Base-by-base conservation (phyloP, 2,329 filamentous ascomycete genomes). In the Colletotrichum melonis region DNA sequence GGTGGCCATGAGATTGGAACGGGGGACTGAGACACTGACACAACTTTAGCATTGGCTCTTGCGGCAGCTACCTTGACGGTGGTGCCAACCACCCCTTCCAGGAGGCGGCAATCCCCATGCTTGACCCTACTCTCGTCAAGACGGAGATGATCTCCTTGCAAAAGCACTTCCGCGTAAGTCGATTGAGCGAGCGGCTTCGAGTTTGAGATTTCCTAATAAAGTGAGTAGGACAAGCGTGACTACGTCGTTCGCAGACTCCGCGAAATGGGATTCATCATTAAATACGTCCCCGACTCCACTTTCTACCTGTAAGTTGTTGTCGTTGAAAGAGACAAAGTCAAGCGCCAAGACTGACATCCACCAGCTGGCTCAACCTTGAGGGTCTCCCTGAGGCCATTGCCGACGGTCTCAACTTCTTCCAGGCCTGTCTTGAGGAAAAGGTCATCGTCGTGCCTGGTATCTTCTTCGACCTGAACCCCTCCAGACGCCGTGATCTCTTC, bases 381-480 rank as follows among this genome's bases (percentile, higher is more conserved):
- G 88, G 89, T 60, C 87, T 97, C 3, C 94, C 96, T 0, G 89
- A 89, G n/a, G 90, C 92, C 74, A 97, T 98, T 82, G 92, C 93
- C 73, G 96, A 98, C 81, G 96, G 96, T 9, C 87, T 98, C 79
- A 98, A 97, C 86, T 98, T 98, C 89, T 98, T 98, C 91, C 92
- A 97, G 82, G 95, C 95, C 35, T 97, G 97, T 80, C 86, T 98
- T 57, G 91, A 94, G 79, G 95, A 98, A 87, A 97, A 97, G 88
- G 94, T 97, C 77, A 98, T 98, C 80, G 95, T 98, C 22, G 96
- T 98, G 5, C 96, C 96, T 0, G 96, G 96, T 73, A 98, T 98
- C 83, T 98, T 98, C 89, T 98, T 98, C 82, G 96, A 98, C 80
- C 85, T 98, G 76, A 98, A 98, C 86, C 96, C 96, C 4, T 93